Conservation (phyloP, 257 asterid species). For the Verbascum thapsus region DNA sequence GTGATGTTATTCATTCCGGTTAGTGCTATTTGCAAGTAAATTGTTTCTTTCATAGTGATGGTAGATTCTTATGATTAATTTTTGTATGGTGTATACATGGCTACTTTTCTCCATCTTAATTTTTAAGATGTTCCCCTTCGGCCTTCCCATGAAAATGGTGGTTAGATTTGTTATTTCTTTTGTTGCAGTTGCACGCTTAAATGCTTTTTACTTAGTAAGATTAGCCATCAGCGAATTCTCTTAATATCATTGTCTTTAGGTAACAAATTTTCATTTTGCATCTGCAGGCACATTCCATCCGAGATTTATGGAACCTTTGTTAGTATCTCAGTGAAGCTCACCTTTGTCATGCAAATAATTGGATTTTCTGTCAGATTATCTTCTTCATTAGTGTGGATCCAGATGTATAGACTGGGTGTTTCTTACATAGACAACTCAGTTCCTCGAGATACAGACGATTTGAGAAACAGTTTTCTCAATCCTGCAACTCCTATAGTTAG, state of each 20-base stretch:
- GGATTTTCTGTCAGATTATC: slow-evolving; percentile 77
- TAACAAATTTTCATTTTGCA: slow-evolving; percentile 11
- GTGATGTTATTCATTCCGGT: slow-evolving; percentile 3
- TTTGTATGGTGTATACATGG: slow-evolving; percentile 8
- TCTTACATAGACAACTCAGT: slow-evolving; percentile 58
- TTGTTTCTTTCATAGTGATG: background rate
- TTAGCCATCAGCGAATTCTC: background rate
- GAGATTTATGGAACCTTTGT: slow-evolving; percentile 67
- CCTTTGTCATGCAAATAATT: slow-evolving; percentile 79
- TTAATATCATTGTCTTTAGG: slow-evolving; percentile 15
- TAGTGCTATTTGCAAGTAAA: background rate
- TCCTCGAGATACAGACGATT: slow-evolving; percentile 75
- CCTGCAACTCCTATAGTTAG: slow-evolving; percentile 76
- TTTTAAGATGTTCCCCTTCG: slow-evolving; percentile 12
- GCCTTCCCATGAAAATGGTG: slow-evolving; percentile 10
- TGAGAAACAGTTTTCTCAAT: slow-evolving; percentile 78
- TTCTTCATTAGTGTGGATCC: slow-evolving; percentile 86
- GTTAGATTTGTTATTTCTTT: background rate
- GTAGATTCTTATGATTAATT: background rate
- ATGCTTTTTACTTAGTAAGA: background rate
- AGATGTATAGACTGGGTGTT: slow-evolving; percentile 94
- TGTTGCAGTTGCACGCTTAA: slow-evolving; percentile 9
- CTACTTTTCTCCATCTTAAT: slow-evolving; percentile 16
- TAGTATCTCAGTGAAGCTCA: slow-evolving; percentile 78
- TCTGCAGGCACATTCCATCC: slow-evolving; percentile 72